Percentiles rank a stretch among this genome's conserved stretches.
phyloP scores from a whole-genome alignment of 2,329 filamentous ascomycete species.

The Diaporthe amygdali region DNA sequence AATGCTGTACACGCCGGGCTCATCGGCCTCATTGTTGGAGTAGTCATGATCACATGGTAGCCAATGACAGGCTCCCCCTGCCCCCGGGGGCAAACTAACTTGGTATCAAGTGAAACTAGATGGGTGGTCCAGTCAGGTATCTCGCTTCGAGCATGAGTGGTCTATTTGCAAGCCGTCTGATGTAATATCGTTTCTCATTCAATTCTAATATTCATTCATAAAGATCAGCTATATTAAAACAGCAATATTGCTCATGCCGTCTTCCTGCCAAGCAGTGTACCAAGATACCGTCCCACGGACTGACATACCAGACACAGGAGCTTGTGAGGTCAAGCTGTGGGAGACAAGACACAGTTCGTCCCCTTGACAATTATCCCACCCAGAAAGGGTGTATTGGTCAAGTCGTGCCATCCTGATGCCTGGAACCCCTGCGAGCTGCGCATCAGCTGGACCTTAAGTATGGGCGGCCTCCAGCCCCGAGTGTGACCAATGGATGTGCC shows the following conservation, averaged over 20 bases:
- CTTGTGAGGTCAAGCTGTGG: too few relatives aligned
- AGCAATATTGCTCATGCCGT: background rate
- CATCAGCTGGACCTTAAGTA: background rate
- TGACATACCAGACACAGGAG: background rate
- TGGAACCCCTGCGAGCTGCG: background rate
- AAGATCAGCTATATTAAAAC: background rate
- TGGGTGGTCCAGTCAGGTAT: background rate
- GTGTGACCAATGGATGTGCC: slow-evolving; percentile 23
- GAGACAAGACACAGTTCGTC: too few relatives aligned
- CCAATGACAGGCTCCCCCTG: background rate
- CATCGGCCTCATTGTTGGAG: background rate
- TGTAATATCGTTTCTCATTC: background rate
- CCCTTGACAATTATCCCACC: background rate
- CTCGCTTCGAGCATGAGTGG: background rate
- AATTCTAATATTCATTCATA: background rate
- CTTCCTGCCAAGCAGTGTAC: background rate
- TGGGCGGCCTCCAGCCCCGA: slow-evolving; percentile 23
- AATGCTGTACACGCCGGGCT: background rate
- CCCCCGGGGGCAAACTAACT: background rate
- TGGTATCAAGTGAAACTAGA: background rate
- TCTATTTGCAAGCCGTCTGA: background rate
- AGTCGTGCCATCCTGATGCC: background rate
- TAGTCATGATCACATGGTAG: slow-evolving; percentile 11
- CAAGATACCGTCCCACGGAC: background rate
- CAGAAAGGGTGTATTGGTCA: background rate